Conservation (phyloP, 768 basidiomycete species). For the Tricholoma matsutake region DNA sequence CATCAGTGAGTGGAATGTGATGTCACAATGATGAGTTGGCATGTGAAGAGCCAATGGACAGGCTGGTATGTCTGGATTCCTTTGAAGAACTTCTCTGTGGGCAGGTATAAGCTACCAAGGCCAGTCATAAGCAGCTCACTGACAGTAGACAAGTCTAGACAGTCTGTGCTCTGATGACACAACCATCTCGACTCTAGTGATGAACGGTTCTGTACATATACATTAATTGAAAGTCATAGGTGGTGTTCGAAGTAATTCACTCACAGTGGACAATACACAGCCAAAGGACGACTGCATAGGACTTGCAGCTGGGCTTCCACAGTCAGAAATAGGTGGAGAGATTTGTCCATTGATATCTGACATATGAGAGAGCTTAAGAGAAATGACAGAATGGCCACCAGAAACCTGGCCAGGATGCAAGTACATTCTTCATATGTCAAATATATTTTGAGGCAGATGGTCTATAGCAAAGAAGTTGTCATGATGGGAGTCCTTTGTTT, state of each 20-base stretch:
- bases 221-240: not conserved
- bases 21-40: not conserved
- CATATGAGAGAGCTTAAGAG: not conserved
- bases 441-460: not conserved
- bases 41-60: not conserved
- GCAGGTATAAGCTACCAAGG: not conserved
- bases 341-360: not conserved
- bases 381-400: not conserved
- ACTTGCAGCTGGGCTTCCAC: not conserved
- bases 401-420: not conserved
- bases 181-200: not conserved
- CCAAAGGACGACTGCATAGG: too few relatives aligned
- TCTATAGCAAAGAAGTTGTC: not conserved
- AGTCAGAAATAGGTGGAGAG: not conserved
- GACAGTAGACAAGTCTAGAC: not conserved
- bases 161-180: not conserved
- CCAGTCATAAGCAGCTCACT: not conserved
- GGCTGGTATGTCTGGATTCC: not conserved
- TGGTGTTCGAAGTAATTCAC: not conserved
- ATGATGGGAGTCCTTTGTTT: too few relatives aligned
- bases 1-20: not conserved
- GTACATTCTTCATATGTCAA: not conserved
- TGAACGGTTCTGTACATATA: not conserved
- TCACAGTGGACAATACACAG: too few relatives aligned
- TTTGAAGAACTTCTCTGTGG: not conserved